Conservation (phyloP, 2,329 filamentous ascomycete species). For the Penicillium sp. region DNA sequence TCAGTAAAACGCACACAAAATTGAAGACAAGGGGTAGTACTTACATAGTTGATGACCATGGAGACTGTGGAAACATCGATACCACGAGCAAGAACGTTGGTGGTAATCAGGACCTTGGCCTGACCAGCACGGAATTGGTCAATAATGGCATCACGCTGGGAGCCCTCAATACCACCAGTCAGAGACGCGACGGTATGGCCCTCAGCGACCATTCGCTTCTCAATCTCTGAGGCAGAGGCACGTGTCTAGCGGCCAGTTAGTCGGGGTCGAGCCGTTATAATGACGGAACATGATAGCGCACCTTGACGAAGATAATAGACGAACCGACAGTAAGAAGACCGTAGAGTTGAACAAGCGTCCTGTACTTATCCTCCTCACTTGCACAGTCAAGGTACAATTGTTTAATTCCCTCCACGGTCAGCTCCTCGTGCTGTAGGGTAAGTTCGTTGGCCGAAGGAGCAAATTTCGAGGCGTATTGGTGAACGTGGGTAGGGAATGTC, state of each 20-base stretch:
- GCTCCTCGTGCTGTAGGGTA: slow-evolving; percentile 84
- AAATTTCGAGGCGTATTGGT: slow-evolving; percentile 81
- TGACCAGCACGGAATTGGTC: slow-evolving; percentile 83
- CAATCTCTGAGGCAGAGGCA: slow-evolving; percentile 82
- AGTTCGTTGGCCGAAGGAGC: slow-evolving; percentile 86
- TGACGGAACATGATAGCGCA: slow-evolving; percentile 41
- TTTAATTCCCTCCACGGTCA: slow-evolving; percentile 96
- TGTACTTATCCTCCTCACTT: slow-evolving; percentile 81
- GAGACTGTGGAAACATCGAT: slow-evolving; percentile 92
- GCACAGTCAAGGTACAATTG: slow-evolving; percentile 97
- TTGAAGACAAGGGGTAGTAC: slow-evolving; percentile 17
- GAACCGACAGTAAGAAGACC: slow-evolving; percentile 95
- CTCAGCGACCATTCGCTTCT: slow-evolving; percentile 82
- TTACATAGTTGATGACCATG: slow-evolving; percentile 95
- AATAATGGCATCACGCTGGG: slow-evolving; percentile 80
- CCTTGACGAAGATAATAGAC: slow-evolving; percentile 97
- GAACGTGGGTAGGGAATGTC: slow-evolving; percentile 85
- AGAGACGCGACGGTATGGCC: slow-evolving; percentile 91
- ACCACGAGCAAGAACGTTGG: slow-evolving; percentile 93
- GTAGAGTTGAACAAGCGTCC: slow-evolving; percentile 88
- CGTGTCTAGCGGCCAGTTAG: slow-evolving; percentile 66
- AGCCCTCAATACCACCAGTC: slow-evolving; percentile 84
- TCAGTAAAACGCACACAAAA: slow-evolving; percentile 11
- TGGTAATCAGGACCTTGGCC: slow-evolving; percentile 96
- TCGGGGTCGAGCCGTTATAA: not conserved